Evolutionary conservation across 176 grass and related monocot genomes (phyloP).

Genomic region (Dactylis glomerata): DNA sequence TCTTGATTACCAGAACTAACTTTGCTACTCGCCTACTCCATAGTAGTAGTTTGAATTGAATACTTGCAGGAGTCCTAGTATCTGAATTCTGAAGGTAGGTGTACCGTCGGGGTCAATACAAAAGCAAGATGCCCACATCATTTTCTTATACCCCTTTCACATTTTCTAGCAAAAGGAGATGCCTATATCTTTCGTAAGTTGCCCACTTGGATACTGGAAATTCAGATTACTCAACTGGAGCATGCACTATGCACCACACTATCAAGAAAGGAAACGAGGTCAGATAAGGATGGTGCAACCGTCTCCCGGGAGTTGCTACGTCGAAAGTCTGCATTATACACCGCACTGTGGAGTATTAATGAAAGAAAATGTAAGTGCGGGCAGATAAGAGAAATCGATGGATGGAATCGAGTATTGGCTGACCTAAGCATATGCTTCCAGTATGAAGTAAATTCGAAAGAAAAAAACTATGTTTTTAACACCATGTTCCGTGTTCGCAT

Average conservation of each 20-base stretch:
- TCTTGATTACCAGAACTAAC: not conserved
- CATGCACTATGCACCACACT: not conserved
- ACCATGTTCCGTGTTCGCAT: no score
- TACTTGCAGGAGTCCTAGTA: conserved; percentile 21
- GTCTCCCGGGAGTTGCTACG: not conserved
- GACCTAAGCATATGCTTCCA: no score
- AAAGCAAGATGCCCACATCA: conserved; percentile 19
- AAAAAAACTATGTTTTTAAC: no score
- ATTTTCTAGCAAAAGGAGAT: conserved; percentile 21
- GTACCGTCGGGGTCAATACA: conserved; percentile 21
- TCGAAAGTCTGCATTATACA: not conserved
- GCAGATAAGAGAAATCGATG: no score
- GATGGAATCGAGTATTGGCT: not conserved
- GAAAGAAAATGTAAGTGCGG: not conserved
- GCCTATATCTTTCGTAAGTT: conserved; percentile 1
- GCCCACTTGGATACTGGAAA: not conserved
- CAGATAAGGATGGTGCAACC: conserved; percentile 39
- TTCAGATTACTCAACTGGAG: not conserved
- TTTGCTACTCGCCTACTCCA: not conserved
- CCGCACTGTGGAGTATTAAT: not conserved
- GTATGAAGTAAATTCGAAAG: no score
- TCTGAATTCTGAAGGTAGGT: conserved; percentile 32
- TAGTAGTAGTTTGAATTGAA: not conserved
- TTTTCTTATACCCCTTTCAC: not conserved
- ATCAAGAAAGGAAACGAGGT: not conserved